Evolutionary conservation across 2,329 filamentous ascomycete genomes (phyloP).

Genomic region (Fusarium tjaetaba): DNA sequence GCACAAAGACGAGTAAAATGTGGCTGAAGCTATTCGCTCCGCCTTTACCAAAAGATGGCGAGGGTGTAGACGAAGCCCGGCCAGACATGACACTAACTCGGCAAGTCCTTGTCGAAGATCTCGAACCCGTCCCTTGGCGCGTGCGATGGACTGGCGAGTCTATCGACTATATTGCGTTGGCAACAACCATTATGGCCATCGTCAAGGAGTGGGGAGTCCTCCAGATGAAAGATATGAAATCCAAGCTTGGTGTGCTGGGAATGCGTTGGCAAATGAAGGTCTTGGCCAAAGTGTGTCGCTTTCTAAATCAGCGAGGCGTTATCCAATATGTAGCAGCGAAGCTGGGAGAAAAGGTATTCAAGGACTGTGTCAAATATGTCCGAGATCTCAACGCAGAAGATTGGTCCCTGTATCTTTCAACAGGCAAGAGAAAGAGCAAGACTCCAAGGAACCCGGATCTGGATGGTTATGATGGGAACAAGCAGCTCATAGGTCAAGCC

Average conservation of each 20-base stretch:
- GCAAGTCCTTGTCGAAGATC: conserved; percentile 54
- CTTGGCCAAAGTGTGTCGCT: conserved; percentile 66
- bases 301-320: conserved; percentile 64
- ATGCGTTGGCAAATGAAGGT: conserved; percentile 69
- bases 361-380: conserved; percentile 69
- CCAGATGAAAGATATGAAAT: conserved; percentile 66
- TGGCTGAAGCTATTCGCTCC: conserved; percentile 68
- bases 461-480: conserved; percentile 40
- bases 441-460: conserved; percentile 40
- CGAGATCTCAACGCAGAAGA: conserved; percentile 66
- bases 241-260: conserved; percentile 66
- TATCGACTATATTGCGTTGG: conserved; percentile 68
- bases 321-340: conserved; percentile 67
- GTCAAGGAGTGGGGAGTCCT: conserved; percentile 68
- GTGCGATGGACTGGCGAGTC: conserved; percentile 65
- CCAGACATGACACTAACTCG: conserved; percentile 53
- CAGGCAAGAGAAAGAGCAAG: conserved; percentile 52
- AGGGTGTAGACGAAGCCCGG: conserved; percentile 38
- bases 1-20: conserved; percentile 70
- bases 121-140: conserved; percentile 66
- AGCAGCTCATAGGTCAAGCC: conserved; percentile 29
- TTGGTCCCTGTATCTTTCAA: conserved; percentile 65
- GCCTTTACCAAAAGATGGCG: conserved; percentile 51
- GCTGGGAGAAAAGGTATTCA: conserved; percentile 64
- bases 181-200: conserved; percentile 66